phyloP scores from a whole-genome alignment of 2,329 filamentous ascomycete genomes.

The Cladosporium sp. region DNA sequence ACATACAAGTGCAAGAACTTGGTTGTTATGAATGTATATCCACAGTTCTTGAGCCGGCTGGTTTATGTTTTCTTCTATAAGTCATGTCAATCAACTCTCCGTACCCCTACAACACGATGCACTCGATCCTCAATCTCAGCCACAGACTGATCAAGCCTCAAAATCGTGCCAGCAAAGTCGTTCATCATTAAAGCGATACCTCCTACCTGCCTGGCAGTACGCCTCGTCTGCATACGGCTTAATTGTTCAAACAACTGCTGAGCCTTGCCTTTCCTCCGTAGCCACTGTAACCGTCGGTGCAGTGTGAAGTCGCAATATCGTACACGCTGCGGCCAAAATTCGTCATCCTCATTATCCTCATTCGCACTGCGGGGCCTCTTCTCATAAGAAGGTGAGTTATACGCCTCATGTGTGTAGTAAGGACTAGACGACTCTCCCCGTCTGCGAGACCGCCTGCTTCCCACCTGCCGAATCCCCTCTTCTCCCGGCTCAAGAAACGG shows the following conservation, averaged over 20 bases:
- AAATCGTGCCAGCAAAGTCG: slow-evolving; percentile 29
- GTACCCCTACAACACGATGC: slow-evolving; percentile 34
- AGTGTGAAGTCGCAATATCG: slow-evolving; percentile 39
- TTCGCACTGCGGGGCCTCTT: slow-evolving; percentile 22
- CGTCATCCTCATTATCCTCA: slow-evolving; percentile 36
- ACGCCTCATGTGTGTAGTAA: slow-evolving; percentile 32
- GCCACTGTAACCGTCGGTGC: slow-evolving; percentile 39
- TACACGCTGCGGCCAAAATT: slow-evolving; percentile 33
- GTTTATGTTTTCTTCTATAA: not conserved
- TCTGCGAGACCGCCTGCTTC: slow-evolving; percentile 24
- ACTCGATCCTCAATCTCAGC: slow-evolving; percentile 35
- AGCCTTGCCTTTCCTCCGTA: slow-evolving; percentile 39
- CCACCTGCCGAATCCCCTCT: slow-evolving; percentile 27
- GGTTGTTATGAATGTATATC: not conserved
- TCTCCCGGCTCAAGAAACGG: slow-evolving; percentile 38
- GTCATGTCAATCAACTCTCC: slow-evolving; percentile 32
- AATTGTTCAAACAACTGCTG: slow-evolving; percentile 39
- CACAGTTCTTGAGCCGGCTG: not conserved
- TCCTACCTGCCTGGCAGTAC: slow-evolving; percentile 39
- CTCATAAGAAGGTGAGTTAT: slow-evolving; percentile 34
- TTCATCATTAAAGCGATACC: slow-evolving; percentile 35
- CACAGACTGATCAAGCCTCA: slow-evolving; percentile 28
- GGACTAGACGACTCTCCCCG: slow-evolving; percentile 25
- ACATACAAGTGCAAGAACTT: not conserved
- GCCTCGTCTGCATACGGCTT: slow-evolving; percentile 40